A percentile compares a stretch with the other conserved stretches of the same genome.
phyloP scores from a whole-genome alignment of 1,284 basidiomycete genomes.

The Microbotryum violaceum region DNA sequence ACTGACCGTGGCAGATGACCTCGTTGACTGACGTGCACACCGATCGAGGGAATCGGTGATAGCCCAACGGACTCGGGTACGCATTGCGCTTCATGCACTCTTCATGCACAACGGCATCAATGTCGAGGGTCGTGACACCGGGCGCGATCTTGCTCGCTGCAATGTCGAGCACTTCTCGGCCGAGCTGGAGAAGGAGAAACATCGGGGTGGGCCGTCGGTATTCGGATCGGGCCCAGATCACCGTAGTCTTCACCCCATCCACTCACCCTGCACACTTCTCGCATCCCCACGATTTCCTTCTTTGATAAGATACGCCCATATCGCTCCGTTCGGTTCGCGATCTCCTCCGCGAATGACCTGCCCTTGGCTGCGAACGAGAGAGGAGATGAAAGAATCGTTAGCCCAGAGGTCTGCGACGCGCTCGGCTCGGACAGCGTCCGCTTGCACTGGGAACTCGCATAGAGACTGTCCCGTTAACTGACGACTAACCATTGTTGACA shows the following conservation, averaged over 20 bases:
- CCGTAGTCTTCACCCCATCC: background rate
- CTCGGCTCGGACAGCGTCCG: too few species aligned
- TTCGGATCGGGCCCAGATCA: background rate
- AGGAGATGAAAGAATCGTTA: background rate
- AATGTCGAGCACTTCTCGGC: constrained; percentile 82
- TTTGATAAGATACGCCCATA: constrained; percentile 50
- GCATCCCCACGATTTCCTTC: constrained; percentile 72
- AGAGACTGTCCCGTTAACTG: background rate
- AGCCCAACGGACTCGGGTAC: constrained; percentile 92
- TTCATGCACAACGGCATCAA: constrained; percentile 92
- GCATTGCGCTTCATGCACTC: constrained; percentile 83
- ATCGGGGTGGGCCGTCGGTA: background rate
- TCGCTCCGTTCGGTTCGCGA: constrained; percentile 17
- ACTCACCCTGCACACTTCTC: constrained; percentile 63
- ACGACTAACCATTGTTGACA: constrained; percentile 55
- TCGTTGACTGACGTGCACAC: constrained; percentile 95
- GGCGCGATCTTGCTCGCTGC: constrained; percentile 75
- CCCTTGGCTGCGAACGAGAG: constrained; percentile 11
- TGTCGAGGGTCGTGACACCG: constrained; percentile 89
- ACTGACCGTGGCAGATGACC: constrained; percentile 72
- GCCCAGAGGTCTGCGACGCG: too few species aligned
- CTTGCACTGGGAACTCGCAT: too few species aligned
- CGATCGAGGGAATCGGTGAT: constrained; percentile 88
- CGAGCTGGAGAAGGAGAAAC: constrained; percentile 51
- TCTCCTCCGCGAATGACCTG: constrained; percentile 15